A percentile compares a stretch with the other conserved stretches of the same genome.
phyloP scores from a whole-genome alignment of 2,329 filamentous ascomycete species.

The Mycosphaerella sp. region DNA sequence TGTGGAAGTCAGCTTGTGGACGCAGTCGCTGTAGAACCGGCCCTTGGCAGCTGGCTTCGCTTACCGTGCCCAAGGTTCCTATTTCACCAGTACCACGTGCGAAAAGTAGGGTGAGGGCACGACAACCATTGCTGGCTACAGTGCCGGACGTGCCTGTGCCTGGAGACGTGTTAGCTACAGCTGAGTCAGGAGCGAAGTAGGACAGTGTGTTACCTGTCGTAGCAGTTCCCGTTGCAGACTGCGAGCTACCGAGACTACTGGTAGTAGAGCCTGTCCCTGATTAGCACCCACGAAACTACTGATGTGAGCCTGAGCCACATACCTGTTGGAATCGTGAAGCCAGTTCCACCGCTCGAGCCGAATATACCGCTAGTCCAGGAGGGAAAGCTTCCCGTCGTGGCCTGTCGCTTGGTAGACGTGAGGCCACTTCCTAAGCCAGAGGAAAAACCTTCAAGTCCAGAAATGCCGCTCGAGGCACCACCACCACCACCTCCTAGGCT shows the following conservation, averaged over 20 bases:
- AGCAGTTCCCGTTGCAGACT: background rate
- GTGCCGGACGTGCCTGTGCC: background rate
- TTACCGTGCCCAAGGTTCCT: conserved; percentile 46
- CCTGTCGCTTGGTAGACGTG: background rate
- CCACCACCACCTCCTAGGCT: background rate
- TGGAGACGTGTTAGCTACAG: background rate
- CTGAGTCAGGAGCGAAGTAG: background rate
- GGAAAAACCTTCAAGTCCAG: conserved; percentile 31
- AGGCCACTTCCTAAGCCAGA: background rate
- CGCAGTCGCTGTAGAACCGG: background rate
- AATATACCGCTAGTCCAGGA: background rate
- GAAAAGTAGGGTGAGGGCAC: conserved; percentile 49
- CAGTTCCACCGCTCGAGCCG: background rate
- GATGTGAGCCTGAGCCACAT: background rate
- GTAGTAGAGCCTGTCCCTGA: background rate
- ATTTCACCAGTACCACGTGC: conserved; percentile 52
- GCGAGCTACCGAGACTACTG: background rate
- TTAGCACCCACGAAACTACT: background rate
- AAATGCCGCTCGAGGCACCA: conserved; percentile 8
- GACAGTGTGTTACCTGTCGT: background rate
- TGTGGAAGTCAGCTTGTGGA: background rate
- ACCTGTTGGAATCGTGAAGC: background rate
- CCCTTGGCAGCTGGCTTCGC: too few relatives aligned
- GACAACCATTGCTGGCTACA: background rate
- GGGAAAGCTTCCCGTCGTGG: background rate